Conservation (phyloP, 2,329 filamentous ascomycete genomes). For the Aspergillus proliferans region DNA sequence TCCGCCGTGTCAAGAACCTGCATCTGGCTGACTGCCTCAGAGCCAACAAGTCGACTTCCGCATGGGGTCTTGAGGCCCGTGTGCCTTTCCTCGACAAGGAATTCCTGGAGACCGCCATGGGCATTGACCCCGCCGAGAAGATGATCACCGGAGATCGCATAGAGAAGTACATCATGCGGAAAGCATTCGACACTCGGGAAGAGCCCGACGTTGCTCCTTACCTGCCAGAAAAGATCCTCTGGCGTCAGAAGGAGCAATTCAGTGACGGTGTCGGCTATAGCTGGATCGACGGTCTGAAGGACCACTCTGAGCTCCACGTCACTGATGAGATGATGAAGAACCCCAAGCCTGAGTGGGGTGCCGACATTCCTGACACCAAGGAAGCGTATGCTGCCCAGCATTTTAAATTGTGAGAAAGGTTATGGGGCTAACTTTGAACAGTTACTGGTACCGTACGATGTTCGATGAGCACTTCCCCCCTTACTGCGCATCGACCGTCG, state of each 20-base stretch:
- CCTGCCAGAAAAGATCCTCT: conserved; percentile 92
- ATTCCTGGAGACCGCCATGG: conserved; percentile 90
- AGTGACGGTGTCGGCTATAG: conserved; percentile 97
- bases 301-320: conserved; percentile 80
- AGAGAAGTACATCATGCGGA: conserved; percentile 97
- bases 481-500: conserved; percentile 84
- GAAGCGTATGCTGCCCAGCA: conserved; percentile 62
- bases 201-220: conserved; percentile 77
- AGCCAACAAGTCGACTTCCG: conserved; percentile 97
- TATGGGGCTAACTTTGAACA: conserved; percentile 27
- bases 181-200: conserved; percentile 90
- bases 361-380: conserved; percentile 90
- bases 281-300: conserved; percentile 97
- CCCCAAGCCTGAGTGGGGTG: conserved; percentile 93
- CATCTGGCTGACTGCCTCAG: conserved; percentile 94
- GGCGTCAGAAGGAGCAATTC: conserved; percentile 99
- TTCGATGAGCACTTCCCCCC: conserved; percentile 98
- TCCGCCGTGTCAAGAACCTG: conserved; percentile 91
- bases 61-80: conserved; percentile 95
- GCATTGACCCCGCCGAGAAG: conserved; percentile 90
- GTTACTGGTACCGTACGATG: conserved; percentile 97
- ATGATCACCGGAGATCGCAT: conserved; percentile 86
- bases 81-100: conserved; percentile 97
- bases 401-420: neutral
- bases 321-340: conserved; percentile 98